phyloP scores from a whole-genome alignment of 1,139 yeast species.

The Saccharomycopsis hybrid region DNA sequence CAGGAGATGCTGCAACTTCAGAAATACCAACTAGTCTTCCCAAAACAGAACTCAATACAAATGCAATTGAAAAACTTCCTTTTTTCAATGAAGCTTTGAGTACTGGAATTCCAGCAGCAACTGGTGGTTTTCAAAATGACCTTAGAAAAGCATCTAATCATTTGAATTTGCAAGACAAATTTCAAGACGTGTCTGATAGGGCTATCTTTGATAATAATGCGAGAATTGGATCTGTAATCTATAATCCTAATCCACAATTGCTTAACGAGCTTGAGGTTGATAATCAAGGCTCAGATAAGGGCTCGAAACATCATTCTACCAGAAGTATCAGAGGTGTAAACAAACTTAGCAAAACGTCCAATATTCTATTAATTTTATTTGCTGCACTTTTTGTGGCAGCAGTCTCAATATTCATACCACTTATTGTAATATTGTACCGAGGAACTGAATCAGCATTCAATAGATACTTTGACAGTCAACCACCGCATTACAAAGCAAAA shows the following conservation, averaged over 20 bases:
- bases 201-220: too few relatives aligned
- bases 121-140: too few relatives aligned
- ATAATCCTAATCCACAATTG: too few relatives aligned
- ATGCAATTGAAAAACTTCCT: conserved; percentile 4
- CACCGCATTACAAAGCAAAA: neutral
- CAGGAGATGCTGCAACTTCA: neutral
- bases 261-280: too few relatives aligned
- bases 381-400: conserved; percentile 22
- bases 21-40: conserved; percentile 3
- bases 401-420: conserved; percentile 24
- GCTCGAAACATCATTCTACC: too few relatives aligned
- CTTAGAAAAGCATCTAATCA: too few relatives aligned
- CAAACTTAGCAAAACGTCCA: neutral
- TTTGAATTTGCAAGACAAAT: too few relatives aligned
- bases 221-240: too few relatives aligned
- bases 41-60: neutral
- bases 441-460: conserved; percentile 24
- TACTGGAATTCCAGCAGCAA: neutral
- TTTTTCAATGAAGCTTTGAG: conserved; percentile 11
- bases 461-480: conserved; percentile 23
- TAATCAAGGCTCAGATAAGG: too few relatives aligned
- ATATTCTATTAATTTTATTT: conserved; percentile 13
- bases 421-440: conserved; percentile 22
- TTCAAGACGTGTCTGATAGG: too few relatives aligned
- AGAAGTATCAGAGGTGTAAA: too few relatives aligned